A percentile compares a stretch with the other conserved stretches of the same genome.
Evolutionary conservation across 352 stramenopile genomes (phyloP).

Genomic region (Phytophthora pisi): DNA sequence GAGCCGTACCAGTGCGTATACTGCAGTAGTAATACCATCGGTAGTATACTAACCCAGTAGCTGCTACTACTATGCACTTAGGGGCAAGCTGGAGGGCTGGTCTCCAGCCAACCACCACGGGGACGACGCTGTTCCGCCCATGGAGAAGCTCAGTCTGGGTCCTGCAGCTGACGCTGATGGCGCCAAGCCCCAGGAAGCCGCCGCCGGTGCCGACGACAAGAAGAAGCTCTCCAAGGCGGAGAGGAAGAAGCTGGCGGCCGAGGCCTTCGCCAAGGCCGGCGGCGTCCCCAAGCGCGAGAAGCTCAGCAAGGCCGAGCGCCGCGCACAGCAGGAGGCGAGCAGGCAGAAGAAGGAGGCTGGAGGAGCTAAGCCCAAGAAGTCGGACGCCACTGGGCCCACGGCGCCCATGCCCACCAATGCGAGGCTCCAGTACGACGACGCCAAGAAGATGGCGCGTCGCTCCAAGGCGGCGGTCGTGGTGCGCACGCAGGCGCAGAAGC

Average conservation of each 20-base stretch:
- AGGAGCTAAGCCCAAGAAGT: conserved; percentile 49
- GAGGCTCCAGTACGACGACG: conserved; percentile 79
- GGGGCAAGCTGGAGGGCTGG: conserved; percentile 68
- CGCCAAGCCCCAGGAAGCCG: not conserved
- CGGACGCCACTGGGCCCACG: conserved; percentile 24
- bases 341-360: conserved; percentile 70
- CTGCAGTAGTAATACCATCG: conserved; percentile 3
- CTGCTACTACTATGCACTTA: conserved; percentile 15
- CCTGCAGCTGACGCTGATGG: conserved; percentile 23
- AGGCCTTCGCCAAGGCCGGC: conserved; percentile 62
- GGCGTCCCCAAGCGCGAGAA: conserved; percentile 75
- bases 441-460: conserved; percentile 77
- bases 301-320: conserved; percentile 92
- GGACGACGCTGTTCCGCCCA: conserved; percentile 29
- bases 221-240: conserved; percentile 70
- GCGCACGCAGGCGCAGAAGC: conserved; percentile 80
- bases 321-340: conserved; percentile 92
- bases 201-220: conserved; percentile 13
- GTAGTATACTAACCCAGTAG: conserved; percentile 4
- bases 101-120: conserved; percentile 47
- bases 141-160: conserved; percentile 61
- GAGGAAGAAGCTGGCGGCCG: conserved; percentile 73
- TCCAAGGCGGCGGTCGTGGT: conserved; percentile 75
- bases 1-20: conserved; percentile 39
- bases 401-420: conserved; percentile 47